Percentiles rank a stretch among this genome's conserved stretches.
Conservation (phyloP, 2,329 filamentous ascomycete genomes). For the Hymenoscyphus repandus region DNA sequence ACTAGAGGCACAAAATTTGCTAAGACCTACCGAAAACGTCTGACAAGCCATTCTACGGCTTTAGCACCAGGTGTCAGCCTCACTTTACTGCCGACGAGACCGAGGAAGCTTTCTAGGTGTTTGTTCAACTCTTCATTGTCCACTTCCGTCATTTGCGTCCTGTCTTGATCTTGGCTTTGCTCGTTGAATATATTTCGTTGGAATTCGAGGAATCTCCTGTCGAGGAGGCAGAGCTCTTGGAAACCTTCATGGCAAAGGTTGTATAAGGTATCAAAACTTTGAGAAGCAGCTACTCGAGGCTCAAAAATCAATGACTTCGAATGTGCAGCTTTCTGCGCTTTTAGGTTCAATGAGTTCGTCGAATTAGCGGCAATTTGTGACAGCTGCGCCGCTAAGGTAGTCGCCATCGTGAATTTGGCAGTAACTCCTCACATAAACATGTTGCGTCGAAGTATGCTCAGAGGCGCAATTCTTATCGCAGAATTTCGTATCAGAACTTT, state of each 20-base stretch:
- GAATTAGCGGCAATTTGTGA: slow-evolving; percentile 86
- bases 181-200: slow-evolving; percentile 81
- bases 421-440: slow-evolving; percentile 6
- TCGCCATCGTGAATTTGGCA: slow-evolving; percentile 55
- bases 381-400: slow-evolving; percentile 87
- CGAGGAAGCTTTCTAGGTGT: slow-evolving; percentile 76
- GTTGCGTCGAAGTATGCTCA: not conserved
- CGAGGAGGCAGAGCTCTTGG: slow-evolving; percentile 83
- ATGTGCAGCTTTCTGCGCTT: slow-evolving; percentile 86
- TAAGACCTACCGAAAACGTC: slow-evolving; percentile 70
- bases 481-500: slow-evolving; percentile 6
- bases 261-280: slow-evolving; percentile 87
- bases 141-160: slow-evolving; percentile 71
- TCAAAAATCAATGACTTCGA: slow-evolving; percentile 95
- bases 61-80: slow-evolving; percentile 84
- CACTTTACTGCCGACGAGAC: slow-evolving; percentile 69
- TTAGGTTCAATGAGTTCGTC: slow-evolving; percentile 85
- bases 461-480: slow-evolving; percentile 5
- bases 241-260: slow-evolving; percentile 85
- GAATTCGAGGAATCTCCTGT: slow-evolving; percentile 72
- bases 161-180: slow-evolving; percentile 84
- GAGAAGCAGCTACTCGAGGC: slow-evolving; percentile 72
- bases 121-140: slow-evolving; percentile 80
- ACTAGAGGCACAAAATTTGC: not conserved
- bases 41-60: slow-evolving; percentile 88